Evolutionary conservation across 192 early-diverging fungal species (phyloP), one percentile per base, ranked within the genome.

Genomic region (Coemansia sp.): DNA sequence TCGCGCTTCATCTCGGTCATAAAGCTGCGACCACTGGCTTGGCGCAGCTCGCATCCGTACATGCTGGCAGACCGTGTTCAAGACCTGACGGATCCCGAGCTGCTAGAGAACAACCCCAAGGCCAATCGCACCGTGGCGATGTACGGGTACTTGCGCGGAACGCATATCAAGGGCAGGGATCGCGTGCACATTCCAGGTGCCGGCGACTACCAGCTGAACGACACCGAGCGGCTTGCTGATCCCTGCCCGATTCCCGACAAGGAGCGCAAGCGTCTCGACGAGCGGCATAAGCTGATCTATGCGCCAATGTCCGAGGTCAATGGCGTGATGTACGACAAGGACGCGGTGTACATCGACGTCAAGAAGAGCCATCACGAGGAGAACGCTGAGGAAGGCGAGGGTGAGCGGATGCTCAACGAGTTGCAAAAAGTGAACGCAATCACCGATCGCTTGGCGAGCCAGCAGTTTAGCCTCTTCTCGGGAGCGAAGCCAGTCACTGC

Each of bases 21-120:
- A 88, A 97, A 97, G 79, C 94, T 99, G 85, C 83, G 97, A 10
- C 97, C 97, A 14, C 82, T 99, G 52, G 83, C 92, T 14, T 99
- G 97, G 97, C 85, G 97, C 70, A 97, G 92, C 74, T 87, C 94
- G 14, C 97, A 98, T 72, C 95, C 97, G n/a, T 99, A 99, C 65
- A 71, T 98, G 60, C 86, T 99, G n/a, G 89, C 88, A 3, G 97
- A 99, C 71, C 91, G 97, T 72, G 83, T 98, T 8, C 95, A 99
- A 72, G 97, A 99, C 62, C 80, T 99, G 64, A 98, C 95, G 6
- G 91, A 94, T 63, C 97, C 94, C 3, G 92, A 94, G 65, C 50
- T 88, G 60, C 64, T 99, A 4, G 84, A 91, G 44, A 59, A 58
- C 54, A 82, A 92, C 36, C 93, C 95, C 10, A 92, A 94, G 69